Base-by-base conservation (phyloP, 1,139 yeast species). In the Tardiomyces blankii region DNA sequence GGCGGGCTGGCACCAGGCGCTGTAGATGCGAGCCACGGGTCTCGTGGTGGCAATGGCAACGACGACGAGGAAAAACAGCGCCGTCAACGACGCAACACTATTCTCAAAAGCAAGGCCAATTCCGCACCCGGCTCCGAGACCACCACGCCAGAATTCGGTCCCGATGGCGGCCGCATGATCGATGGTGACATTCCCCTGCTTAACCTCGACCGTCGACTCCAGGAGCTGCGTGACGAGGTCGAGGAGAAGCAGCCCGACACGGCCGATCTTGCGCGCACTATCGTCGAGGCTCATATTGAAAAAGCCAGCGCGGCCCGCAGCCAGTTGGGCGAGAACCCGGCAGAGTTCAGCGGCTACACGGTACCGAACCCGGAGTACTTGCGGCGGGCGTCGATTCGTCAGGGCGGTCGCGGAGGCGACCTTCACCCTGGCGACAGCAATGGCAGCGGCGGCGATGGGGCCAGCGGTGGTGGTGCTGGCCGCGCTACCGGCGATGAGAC, bases 1-100 rank as follows among this genome's bases (percentile, higher is more conserved):
- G 63, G 60, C 5, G 64, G 64, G 1, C 45, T 60, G 41, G 63
- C 63, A 4, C 63, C 63, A 3, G 64, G 64, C 9, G 60, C 61
- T 2, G 49, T 45, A 3, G 35, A 11, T 9, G 9, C 16, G 5
- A 14, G 35, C 35, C 35, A 11, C 9, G 35, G 12, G n/a, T n/a
- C n/a, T n/a, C n/a, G n/a, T n/a, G n/a, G n/a, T n/a, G n/a, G n/a
- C 30, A 12, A 27, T 27, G 30, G n/a, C 3, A 45, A 39, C 35
- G 45, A 46, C 16, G 54, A 48, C 13, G 49, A 46, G 18, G 46
- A 45, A 21, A 40, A 25, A 43, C 35, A 44, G 14, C 43, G 39
- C 16, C 35, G 30, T 5, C 23, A 7, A 8, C 33, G 28, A 13
- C 2, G 19, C 38, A 18, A 40, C 25, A 27, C 14, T 7, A 25